Evolutionary conservation across 2,329 filamentous ascomycete species (phyloP).

Genomic region (Sporothrix globosa): DNA sequence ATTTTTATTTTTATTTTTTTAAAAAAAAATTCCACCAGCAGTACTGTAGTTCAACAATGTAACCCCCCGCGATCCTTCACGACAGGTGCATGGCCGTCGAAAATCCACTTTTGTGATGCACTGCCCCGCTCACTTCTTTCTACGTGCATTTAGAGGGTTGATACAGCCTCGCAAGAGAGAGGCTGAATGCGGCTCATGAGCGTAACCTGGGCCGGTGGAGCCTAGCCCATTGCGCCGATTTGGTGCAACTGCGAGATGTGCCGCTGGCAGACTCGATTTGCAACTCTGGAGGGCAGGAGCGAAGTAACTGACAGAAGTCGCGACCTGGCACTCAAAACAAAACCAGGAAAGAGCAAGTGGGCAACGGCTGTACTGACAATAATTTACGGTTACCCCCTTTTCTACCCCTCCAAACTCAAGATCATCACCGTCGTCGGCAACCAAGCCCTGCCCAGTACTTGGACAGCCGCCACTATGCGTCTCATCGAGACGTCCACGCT

Average conservation of each 20-base stretch:
- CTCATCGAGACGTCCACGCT: slow-evolving; percentile 36
- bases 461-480: slow-evolving; percentile 31
- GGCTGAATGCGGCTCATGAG: background rate
- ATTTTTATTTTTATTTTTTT: too few species aligned
- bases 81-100: background rate
- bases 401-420: background rate
- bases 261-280: too few species aligned
- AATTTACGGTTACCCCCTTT: background rate
- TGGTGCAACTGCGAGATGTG: too few species aligned
- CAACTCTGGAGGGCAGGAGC: too few species aligned
- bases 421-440: background rate
- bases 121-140: background rate
- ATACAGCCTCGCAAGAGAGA: background rate
- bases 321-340: background rate
- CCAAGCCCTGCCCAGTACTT: background rate
- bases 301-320: too few species aligned
- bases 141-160: background rate
- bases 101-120: background rate
- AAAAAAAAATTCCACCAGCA: too few species aligned
- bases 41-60: background rate
- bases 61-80: background rate
- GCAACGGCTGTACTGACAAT: background rate
- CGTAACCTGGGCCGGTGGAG: background rate
- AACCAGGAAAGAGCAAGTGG: background rate
- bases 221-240: too few species aligned